These are phyloP conservation scores for Salix brachista DNA, from an alignment of 345 rosid genomes.

Conservation along the genomic window DNA sequence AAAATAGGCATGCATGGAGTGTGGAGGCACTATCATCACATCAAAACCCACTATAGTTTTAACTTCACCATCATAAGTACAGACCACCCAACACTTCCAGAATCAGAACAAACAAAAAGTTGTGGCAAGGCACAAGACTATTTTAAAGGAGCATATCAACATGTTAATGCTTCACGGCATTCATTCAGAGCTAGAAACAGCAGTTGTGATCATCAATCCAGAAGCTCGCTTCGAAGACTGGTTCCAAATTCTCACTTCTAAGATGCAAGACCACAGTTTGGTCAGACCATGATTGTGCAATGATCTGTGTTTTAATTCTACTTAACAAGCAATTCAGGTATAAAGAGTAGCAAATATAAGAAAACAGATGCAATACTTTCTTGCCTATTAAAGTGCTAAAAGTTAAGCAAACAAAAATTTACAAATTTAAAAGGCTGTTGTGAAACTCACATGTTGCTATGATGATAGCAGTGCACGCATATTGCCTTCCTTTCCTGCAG, in stretches of 20 bases:
- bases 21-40: neutral
- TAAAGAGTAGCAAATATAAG: neutral
- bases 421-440: neutral
- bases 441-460: slow-evolving; percentile 61
- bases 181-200: neutral
- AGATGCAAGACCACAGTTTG: neutral
- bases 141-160: neutral
- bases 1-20: neutral
- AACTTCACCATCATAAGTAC: neutral
- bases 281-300: neutral
- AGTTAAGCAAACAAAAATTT: neutral
- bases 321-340: neutral
- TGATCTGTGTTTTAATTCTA: neutral
- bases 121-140: neutral
- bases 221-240: neutral
- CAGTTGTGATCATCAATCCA: neutral
- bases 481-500: slow-evolving; percentile 86
- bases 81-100: neutral
- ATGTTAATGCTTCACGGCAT: neutral
- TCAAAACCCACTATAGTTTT: neutral
- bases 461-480: slow-evolving; percentile 87
- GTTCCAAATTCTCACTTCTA: neutral
- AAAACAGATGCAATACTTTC: neutral
- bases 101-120: no score
- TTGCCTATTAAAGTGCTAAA: slow-evolving; percentile 1